Percentiles rank a stretch among this genome's conserved stretches.
These are phyloP conservation scores for Lasiodiplodia citricola DNA, from an alignment of 2,329 filamentous ascomycete genomes.

Conservation along the genomic window DNA sequence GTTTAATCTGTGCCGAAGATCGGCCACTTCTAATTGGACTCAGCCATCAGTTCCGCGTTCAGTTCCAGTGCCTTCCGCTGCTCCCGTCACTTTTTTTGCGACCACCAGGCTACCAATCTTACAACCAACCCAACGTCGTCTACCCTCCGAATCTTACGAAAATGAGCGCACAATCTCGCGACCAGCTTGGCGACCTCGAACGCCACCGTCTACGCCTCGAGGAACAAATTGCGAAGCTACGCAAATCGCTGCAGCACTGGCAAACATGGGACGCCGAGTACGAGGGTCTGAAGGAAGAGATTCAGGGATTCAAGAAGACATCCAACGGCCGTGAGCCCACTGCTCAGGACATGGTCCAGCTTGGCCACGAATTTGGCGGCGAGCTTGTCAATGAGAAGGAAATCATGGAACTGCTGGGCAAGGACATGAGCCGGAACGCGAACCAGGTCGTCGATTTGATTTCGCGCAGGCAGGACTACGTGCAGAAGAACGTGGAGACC, in stretches of 20 bases:
- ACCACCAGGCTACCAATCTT: not conserved
- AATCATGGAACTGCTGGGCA: constrained; percentile 58
- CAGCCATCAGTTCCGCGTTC: not conserved
- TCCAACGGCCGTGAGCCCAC: constrained; percentile 21
- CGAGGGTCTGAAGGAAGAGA: constrained; percentile 83
- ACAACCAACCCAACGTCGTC: not conserved
- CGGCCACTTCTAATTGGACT: not conserved
- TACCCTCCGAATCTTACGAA: not conserved
- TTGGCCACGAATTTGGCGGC: constrained; percentile 66
- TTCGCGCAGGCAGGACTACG: constrained; percentile 83
- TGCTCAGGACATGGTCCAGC: constrained; percentile 43
- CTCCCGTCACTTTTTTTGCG: constrained; percentile 22
- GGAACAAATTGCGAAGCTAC: constrained; percentile 73
- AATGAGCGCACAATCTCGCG: constrained; percentile 35
- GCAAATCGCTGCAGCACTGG: constrained; percentile 83
- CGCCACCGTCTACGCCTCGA: constrained; percentile 77
- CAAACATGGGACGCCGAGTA: constrained; percentile 91
- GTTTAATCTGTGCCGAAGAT: not conserved
- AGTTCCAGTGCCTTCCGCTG: constrained; percentile 17
- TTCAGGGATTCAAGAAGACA: constrained; percentile 59
- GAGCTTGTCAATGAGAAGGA: constrained; percentile 68
- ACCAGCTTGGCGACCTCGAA: constrained; percentile 72
- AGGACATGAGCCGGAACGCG: constrained; percentile 55
- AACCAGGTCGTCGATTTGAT: constrained; percentile 72
- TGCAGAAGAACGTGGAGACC: constrained; percentile 77